phyloP scores from a whole-genome alignment of 129 eudicot genomes.

The Tagetes patula region DNA sequence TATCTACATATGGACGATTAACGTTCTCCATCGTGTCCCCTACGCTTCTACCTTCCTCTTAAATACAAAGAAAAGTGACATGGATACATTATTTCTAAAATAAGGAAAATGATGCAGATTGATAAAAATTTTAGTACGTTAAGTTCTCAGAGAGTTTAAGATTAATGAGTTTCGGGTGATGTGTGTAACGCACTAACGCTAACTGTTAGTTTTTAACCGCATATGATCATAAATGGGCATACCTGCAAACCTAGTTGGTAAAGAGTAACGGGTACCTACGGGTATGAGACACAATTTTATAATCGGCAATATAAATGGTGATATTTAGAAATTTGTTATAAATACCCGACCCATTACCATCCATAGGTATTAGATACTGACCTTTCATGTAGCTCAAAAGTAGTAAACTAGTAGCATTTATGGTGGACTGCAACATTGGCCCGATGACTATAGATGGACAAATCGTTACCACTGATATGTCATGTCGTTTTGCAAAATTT shows the following conservation, averaged over 20 bases:
- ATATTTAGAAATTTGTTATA: not conserved
- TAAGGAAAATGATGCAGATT: not conserved
- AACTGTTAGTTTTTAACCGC: not conserved
- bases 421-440: constrained; percentile 48
- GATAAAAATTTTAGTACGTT: not conserved
- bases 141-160: not conserved
- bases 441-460: constrained; percentile 48
- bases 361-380: not conserved
- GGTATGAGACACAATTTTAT: no score
- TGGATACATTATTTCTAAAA: not conserved
- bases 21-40: constrained; percentile 18
- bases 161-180: not conserved
- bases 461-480: constrained; percentile 35
- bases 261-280: no score
- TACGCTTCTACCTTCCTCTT: constrained; percentile 32
- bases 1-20: constrained; percentile 29
- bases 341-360: not conserved
- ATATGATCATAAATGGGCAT: not conserved
- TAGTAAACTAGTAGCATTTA: constrained; percentile 38
- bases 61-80: not conserved
- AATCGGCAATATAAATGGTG: no score
- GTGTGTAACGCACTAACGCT: not conserved
- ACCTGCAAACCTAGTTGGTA: not conserved
- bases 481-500: constrained; percentile 28
- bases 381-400: constrained; percentile 45